Conservation (phyloP, 2,329 filamentous ascomycete species). For the Calonectria hawksworthii region DNA sequence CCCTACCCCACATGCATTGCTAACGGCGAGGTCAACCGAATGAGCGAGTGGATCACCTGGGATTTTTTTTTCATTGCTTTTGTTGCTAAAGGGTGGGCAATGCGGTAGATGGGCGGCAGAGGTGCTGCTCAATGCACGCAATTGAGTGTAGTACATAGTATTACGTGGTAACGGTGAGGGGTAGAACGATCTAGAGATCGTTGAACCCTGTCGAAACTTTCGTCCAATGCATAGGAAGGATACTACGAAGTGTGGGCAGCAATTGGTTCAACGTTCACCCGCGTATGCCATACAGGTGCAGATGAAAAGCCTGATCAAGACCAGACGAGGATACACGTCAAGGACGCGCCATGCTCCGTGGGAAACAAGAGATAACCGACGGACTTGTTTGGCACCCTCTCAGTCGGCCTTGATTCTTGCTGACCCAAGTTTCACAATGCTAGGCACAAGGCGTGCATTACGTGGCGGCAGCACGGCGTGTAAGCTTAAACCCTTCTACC, state of each 20-base stretch:
- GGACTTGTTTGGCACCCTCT: not conserved
- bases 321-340: not conserved
- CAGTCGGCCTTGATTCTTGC: not conserved
- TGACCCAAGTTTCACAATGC: not conserved
- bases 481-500: constrained; percentile 12
- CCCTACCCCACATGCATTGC: constrained; percentile 1
- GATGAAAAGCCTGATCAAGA: not conserved
- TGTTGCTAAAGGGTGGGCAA: not conserved
- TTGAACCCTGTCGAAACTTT: not conserved
- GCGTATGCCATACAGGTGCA: not conserved
- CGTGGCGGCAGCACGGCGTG: constrained; percentile 1
- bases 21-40: not conserved
- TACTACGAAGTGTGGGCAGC: not conserved
- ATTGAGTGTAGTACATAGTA: not conserved
- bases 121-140: not conserved
- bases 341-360: not conserved
- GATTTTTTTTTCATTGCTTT: not conserved
- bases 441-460: not conserved
- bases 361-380: not conserved
- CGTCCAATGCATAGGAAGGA: not conserved
- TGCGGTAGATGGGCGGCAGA: not conserved
- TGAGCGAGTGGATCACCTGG: not conserved
- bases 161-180: not conserved
- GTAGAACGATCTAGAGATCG: not conserved
- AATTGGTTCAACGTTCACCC: not conserved